phyloP scores from a whole-genome alignment of 2,329 filamentous ascomycete species.

The Chaetomiaceae sp. region DNA sequence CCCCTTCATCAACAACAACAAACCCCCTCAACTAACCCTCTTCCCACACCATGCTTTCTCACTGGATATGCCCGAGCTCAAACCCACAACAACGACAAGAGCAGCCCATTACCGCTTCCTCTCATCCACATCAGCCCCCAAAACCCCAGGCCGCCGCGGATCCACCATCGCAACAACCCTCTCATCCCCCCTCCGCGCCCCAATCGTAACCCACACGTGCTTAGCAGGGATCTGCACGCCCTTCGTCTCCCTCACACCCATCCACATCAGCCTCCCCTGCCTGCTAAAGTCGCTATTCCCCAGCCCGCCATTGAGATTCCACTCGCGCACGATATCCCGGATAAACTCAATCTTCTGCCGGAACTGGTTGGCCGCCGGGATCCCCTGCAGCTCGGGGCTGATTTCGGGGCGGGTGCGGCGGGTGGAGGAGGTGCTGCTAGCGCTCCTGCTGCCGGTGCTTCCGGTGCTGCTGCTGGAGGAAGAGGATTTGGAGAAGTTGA shows the following conservation, averaged over 20 bases:
- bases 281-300: slow-evolving; percentile 60
- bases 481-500: slow-evolving; percentile 56
- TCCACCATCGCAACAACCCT: slow-evolving; percentile 53
- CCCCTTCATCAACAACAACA: neutral
- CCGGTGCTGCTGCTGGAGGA: neutral
- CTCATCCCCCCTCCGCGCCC: slow-evolving; percentile 57
- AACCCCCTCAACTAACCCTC: neutral
- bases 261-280: slow-evolving; percentile 54
- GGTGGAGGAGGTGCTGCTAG: neutral
- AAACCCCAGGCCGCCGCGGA: slow-evolving; percentile 47
- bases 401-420: slow-evolving; percentile 55
- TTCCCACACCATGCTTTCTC: too few relatives aligned
- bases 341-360: slow-evolving; percentile 72
- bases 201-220: slow-evolving; percentile 65
- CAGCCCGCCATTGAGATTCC: slow-evolving; percentile 65
- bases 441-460: neutral
- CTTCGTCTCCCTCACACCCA: slow-evolving; percentile 52
- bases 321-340: slow-evolving; percentile 62
- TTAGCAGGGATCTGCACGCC: slow-evolving; percentile 51
- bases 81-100: too few relatives aligned
- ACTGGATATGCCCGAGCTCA: too few relatives aligned
- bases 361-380: slow-evolving; percentile 69
- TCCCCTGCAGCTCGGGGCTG: slow-evolving; percentile 54
- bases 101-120: neutral
- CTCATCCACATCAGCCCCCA: slow-evolving; percentile 53